Evolutionary conservation across 495 filamentous ascomycete species (phyloP).

Genomic region (Neurospora sp.): DNA sequence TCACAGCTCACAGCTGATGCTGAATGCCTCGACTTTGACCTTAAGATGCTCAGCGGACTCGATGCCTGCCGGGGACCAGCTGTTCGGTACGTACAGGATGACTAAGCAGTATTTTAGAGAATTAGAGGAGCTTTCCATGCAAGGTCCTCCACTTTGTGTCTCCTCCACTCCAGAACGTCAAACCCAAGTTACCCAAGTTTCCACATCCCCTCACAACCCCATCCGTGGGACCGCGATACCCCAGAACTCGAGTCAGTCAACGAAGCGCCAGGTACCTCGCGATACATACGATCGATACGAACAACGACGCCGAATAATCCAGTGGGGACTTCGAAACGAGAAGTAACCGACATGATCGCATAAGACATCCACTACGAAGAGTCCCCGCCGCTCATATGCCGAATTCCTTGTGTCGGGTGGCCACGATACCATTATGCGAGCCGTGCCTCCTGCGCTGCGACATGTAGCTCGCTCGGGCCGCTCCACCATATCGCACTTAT

Average conservation of each 20-base stretch:
- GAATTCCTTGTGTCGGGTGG: neutral
- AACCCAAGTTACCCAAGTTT: neutral
- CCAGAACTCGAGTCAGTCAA: neutral
- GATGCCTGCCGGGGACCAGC: neutral
- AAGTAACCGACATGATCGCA: neutral
- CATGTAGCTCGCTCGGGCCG: slow-evolving; percentile 1
- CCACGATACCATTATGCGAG: slow-evolving; percentile 9
- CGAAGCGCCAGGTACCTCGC: neutral
- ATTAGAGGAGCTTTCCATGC: neutral
- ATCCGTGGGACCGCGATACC: neutral
- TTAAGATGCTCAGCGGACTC: neutral
- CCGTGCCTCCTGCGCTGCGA: slow-evolving; percentile 5
- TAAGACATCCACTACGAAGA: neutral
- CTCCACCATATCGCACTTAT: neutral
- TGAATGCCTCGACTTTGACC: neutral
- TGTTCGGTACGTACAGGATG: neutral
- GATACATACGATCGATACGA: neutral
- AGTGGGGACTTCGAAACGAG: neutral
- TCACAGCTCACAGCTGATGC: neutral
- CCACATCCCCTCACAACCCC: neutral
- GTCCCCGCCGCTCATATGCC: neutral
- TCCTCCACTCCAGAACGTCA: neutral
- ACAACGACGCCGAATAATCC: neutral
- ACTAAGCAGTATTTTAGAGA: neutral
- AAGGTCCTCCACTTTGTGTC: neutral